These are phyloP conservation scores for Ophiostoma sp. DNA, from an alignment of 2,329 filamentous ascomycete species.

Conservation along the genomic window DNA sequence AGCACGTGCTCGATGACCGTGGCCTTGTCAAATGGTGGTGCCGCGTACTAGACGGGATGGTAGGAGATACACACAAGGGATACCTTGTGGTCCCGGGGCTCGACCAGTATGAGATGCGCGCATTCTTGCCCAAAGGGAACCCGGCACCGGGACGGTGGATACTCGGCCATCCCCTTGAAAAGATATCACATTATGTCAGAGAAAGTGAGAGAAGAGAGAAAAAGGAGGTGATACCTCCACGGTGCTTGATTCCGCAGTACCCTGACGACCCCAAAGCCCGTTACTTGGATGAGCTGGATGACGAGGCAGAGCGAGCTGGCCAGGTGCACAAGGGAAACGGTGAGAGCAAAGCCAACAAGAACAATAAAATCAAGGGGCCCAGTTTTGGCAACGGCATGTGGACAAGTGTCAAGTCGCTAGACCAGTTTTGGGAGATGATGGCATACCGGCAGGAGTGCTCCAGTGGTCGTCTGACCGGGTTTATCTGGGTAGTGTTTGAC, in stretches of 20 bases:
- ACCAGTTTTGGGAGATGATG: constrained; percentile 99
- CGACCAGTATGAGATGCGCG: constrained; percentile 72
- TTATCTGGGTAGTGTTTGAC: constrained; percentile 87
- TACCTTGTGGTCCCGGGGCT: constrained; percentile 86
- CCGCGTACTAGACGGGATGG: constrained; percentile 70
- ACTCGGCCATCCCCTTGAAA: constrained; percentile 53
- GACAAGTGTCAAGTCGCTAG: constrained; percentile 75
- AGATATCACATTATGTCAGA: constrained; percentile 48
- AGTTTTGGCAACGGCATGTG: constrained; percentile 56
- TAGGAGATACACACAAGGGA: constrained; percentile 52
- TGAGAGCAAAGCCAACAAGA: not conserved
- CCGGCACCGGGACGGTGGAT: constrained; percentile 26
- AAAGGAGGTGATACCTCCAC: constrained; percentile 53
- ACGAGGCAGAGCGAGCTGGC: constrained; percentile 61
- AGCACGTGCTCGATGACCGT: constrained; percentile 88
- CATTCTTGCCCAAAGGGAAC: constrained; percentile 58
- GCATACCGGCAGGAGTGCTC: constrained; percentile 93
- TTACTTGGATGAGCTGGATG: constrained; percentile 82
- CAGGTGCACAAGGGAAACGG: constrained; percentile 27
- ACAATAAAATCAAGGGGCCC: not conserved
- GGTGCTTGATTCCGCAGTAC: constrained; percentile 82
- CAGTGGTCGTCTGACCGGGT: constrained; percentile 84
- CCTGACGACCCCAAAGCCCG: constrained; percentile 94
- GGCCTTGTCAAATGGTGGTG: constrained; percentile 96
- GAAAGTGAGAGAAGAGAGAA: constrained; percentile 32